Evolutionary conservation across 148 eudicot species (phyloP), one percentile per base, ranked within the genome.

Genomic region (Fallopia convolvulus): DNA sequence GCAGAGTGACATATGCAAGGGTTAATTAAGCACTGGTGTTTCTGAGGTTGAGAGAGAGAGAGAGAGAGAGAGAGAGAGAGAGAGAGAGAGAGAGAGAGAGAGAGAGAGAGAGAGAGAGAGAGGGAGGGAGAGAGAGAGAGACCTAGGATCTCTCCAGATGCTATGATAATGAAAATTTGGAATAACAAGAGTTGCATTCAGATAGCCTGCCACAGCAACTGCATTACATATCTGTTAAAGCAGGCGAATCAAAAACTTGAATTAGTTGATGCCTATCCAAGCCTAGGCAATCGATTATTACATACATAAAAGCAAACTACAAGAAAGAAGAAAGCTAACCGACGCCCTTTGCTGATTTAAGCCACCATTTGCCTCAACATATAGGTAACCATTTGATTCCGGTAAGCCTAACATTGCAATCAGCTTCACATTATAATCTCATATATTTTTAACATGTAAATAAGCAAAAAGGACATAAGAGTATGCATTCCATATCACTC

Each of bases 121-220:
- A 44, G 56, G n/a, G 12, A 58, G 65, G 21, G 53, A 23, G 20
- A 46, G 53, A 44, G 56, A 21, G 10, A 72, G 86, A 40, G 48
- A 95, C 99, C 99, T 95, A 68, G 97, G 97, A 84, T 95, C 99
- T 83, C 90, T 91, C 99, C 99, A 95, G 73, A 95, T 95, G 93
- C 99, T 95, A 83, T 95, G 99, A 79, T 77, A 93, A 84, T 91
- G 99, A 82, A 95, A 93, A 86, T 93, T 87, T 47, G 99, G 99
- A 71, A 95, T 90, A 26, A 95, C 87, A 65, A 95, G 97, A 66
- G 99, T 95, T 63, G 99, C 99, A 85, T 95, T 95, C 74, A 95
- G 99, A 91, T 93, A 93, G 82, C 94, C 99, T 11, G 99, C 99
- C 83, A 95, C 99, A 84, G 99, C 97, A 80, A 93, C 99, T 58